Percentiles rank a stretch among this genome's conserved stretches.
Conservation (phyloP, 495 filamentous ascomycete species). For the Aspergillus cavernicola region DNA sequence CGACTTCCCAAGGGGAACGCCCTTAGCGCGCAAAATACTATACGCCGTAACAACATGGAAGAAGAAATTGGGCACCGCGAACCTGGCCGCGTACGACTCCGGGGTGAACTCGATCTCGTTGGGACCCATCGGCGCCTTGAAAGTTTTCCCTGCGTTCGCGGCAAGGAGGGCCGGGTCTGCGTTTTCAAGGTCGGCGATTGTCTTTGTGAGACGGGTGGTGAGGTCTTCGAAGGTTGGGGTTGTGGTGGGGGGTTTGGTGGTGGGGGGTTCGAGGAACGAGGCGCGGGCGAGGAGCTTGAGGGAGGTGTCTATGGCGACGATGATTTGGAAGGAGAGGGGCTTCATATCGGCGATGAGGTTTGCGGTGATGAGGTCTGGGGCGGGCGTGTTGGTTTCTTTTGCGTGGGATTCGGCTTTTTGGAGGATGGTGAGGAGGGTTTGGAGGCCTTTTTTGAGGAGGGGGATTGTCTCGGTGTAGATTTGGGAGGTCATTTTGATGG, state of each 20-base stretch:
- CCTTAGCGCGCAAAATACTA: constrained; percentile 50
- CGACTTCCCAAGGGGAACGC: constrained; percentile 53
- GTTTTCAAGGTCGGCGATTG: constrained; percentile 32
- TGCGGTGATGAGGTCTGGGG: constrained; percentile 9
- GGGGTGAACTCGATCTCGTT: constrained; percentile 18
- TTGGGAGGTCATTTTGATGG: constrained; percentile 9
- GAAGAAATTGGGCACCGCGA: constrained; percentile 50
- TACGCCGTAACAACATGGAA: constrained; percentile 59
- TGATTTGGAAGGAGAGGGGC: constrained; percentile 45
- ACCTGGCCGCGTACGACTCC: constrained; percentile 31
- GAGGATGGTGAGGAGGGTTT: constrained; percentile 16
- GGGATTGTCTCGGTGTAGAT: constrained; percentile 18
- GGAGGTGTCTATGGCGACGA: constrained; percentile 27
- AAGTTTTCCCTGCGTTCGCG: constrained; percentile 30
- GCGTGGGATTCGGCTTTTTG: constrained; percentile 19
- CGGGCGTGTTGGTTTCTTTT: constrained; percentile 14
- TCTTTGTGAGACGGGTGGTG: constrained; percentile 35
- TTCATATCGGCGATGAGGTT: constrained; percentile 41
- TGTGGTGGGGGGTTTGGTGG: too few relatives aligned
- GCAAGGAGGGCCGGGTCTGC: constrained; percentile 35
- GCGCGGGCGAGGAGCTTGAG: constrained; percentile 27
- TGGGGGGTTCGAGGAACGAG: constrained; percentile 21
- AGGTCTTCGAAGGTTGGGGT: constrained; percentile 39
- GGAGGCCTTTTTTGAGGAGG: constrained; percentile 18
- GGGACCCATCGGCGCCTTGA: constrained; percentile 20